phyloP scores from a whole-genome alignment of 495 filamentous ascomycete species.

The Neurospora sp. region DNA sequence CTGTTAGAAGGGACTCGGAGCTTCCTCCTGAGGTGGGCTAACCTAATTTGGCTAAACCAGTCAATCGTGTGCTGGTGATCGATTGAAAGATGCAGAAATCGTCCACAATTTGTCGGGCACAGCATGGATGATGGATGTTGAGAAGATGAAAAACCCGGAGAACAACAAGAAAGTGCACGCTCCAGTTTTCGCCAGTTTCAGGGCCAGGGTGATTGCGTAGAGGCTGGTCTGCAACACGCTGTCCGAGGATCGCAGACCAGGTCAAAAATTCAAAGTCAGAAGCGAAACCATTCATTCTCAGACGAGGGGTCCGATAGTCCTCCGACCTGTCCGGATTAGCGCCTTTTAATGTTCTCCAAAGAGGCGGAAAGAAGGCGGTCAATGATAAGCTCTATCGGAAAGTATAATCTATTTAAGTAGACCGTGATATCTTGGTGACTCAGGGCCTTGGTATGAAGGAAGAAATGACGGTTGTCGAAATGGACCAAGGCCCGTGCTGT shows the following conservation, averaged over 20 bases:
- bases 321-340: neutral
- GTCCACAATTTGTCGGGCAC: neutral
- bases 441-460: neutral
- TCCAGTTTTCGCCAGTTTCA: neutral
- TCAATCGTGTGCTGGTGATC: neutral
- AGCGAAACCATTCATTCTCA: neutral
- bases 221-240: neutral
- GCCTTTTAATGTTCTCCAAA: neutral
- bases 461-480: neutral
- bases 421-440: neutral
- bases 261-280: neutral
- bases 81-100: neutral
- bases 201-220: neutral
- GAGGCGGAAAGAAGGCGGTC: neutral
- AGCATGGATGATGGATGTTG: neutral
- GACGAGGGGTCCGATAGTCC: neutral
- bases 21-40: neutral
- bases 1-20: neutral
- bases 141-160: neutral
- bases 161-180: neutral
- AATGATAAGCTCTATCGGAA: neutral
- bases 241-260: neutral
- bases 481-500: neutral
- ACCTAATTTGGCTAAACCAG: neutral
- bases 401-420: neutral